Base-by-base conservation (phyloP, 768 basidiomycete genomes). In the Xerocomus potaroensis region DNA sequence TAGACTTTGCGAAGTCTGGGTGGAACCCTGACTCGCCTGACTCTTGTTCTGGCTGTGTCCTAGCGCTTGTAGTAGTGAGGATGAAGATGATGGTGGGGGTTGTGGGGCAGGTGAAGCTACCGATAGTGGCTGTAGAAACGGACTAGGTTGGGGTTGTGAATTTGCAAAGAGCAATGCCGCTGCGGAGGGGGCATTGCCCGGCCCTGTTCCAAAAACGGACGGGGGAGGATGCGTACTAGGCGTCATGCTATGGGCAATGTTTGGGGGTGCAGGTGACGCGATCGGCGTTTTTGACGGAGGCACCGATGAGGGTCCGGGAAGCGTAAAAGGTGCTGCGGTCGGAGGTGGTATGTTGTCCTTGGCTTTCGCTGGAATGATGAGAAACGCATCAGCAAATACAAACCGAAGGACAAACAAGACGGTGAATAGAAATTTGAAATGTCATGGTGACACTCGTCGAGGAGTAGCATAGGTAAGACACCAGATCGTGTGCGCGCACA, bases 171-270 rank as follows among this genome's bases (percentile, higher is more conserved):
- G 27, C 0, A 60, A 50, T 15, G 53, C 40, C 18, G 46, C 50
- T 27, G 52, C 50, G 7, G 58, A 49, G 0, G 47, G 39, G 12
- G 47, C 26, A n/a, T 46, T 56, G 26, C 53, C 55, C 10, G 50
- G 24, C 8, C 54, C 49, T n/a, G 56, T 48, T 24, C 54, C 54
- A 19, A 62, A 55, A 35, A 65, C 55, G 26, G 58, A 57, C 15
- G 55, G 62, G 1, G 69, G 58, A 24, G 63, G 63, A 37, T 65
- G 63, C 0, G 65, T 65, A 16, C 54, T 66, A 15, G 63, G 63
- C 1, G 63, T 65, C 63, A 66, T 64, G 26, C 62, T 66, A 30
- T 64, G 56, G 3, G 24, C 3, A 2, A 63, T 45, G 9, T 36
- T 54, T 3, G 54, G 46, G 15, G 41, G 49, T 7, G 43, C 29